Base-by-base conservation (phyloP, 305 asterid species). In the Euphrasia arctica region DNA sequence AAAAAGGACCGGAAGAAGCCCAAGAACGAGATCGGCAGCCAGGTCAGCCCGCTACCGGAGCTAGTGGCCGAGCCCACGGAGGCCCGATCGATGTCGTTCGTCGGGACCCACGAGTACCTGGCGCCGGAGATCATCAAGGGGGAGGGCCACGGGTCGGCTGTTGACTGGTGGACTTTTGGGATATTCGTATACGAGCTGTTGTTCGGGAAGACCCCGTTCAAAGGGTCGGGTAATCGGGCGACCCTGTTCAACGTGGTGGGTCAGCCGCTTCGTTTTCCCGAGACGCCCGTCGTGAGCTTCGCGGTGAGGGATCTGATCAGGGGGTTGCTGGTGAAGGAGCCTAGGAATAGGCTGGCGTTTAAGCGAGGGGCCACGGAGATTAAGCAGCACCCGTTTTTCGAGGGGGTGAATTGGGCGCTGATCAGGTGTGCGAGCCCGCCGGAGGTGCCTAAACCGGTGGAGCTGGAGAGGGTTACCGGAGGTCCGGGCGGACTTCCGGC, bases 161-260 rank as follows among this genome's bases (percentile, higher is more conserved):
- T 82, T 31, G 87, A 82, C 66, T 79, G 87, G 87, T 82, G 87
- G 87, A 82, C 84, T 0, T 76, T 71, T 8, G 87, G 87, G 72
- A 82, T 82, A 27, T 82, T 82, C 34, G 60, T 78, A 1, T 78
- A 78, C 55, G 87, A 81, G 67, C 60, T 82, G 25, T 28, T 82
- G 76, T 79, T 79, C 9, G 87, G 84, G 1, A 79, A 75, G 74
- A 82, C 87, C 0, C 87, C 87, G 0, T 82, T 82, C 50, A 82
- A 78, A 27, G 87, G 87, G 14, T 78, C 83, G 0, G 81, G 79
- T 1, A 78, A 81, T 28, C 75, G 82, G 3, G 84, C 78, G 1
- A 81, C 86, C 0, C 77, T 81, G 15, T 78, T 73, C 70, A 81
- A 81, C 1, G 83, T 81, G 6, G 86, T 81, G 11, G 83, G 83